Evolutionary conservation across 805 yeast genomes (phyloP), one percentile per base, ranked within the genome.

Genomic region (Yamadazyma philogaea): DNA sequence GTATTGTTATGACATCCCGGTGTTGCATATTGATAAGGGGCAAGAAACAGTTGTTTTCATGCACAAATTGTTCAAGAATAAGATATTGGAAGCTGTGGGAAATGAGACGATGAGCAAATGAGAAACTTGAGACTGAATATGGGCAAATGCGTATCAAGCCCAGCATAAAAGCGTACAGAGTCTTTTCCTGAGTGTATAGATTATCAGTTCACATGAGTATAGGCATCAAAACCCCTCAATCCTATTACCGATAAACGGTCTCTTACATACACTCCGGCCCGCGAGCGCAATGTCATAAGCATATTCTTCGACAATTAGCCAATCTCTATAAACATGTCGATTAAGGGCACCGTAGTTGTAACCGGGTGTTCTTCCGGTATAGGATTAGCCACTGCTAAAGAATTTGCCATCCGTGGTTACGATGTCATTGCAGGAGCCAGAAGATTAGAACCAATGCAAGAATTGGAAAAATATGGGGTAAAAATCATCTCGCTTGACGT

Each of bases 1-100:
- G 46, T 85, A 84, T 51, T 79, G 89, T 51, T 84, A 79, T 56
- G 95, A 85, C 55, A 83, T 85, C 5, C 95, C 95, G 0, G 95
- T 85, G 0, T 55, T 85, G 32, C 90, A 85, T 56, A 68, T 85
- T 7, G 82, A 81, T 51, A 66, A 80, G 44, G 64, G 56, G 1
- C 37, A 19, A 7, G 34, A 74, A 35, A 73, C 81, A 2, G 71
- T 74, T 4, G 81, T 79, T 52, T 78, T 81, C 55, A 83, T 84
- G 84, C 91, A 85, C 60, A 71, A 78, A 42, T 72, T 85, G 43
- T 65, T 79, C 42, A 71, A 73, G 34, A 75, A 74, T 4, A 81
- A 80, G 44, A 56, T 84, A 3, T 49, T 71, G 11, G 79, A 76
- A 16, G 84, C 77, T 50, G 65, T 83, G 17, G 24, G 22, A 19